Evolutionary conservation across 2,329 filamentous ascomycete species (phyloP).

Genomic region (Fusarium acutatum): DNA sequence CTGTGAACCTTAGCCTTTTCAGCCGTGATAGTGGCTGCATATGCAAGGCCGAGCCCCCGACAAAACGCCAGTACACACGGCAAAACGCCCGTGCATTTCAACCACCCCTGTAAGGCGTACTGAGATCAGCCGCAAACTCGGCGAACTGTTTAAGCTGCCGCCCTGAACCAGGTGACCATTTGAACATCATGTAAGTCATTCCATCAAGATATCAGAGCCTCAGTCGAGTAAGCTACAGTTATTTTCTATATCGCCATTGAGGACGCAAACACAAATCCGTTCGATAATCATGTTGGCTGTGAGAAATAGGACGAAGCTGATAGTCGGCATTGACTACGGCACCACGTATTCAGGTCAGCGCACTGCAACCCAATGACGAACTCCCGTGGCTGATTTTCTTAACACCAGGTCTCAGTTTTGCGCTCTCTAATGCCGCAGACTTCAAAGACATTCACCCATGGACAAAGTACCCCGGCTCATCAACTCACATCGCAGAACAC

Average conservation of each 20-base stretch:
- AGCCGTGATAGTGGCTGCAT: not conserved
- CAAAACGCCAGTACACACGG: not conserved
- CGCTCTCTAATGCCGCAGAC: not conserved
- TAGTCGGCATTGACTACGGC: not conserved
- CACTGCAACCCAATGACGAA: not conserved
- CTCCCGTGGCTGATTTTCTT: accelerated
- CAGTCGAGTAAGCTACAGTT: accelerated
- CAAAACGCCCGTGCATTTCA: not conserved
- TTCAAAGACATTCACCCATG: not conserved
- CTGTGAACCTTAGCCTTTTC: not conserved
- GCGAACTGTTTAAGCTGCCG: not conserved
- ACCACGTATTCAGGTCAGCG: not conserved
- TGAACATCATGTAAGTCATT: not conserved
- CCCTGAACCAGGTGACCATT: accelerated
- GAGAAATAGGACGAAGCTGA: not conserved
- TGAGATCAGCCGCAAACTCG: not conserved
- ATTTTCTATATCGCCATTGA: accelerated
- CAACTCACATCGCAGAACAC: not conserved
- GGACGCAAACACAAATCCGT: accelerated
- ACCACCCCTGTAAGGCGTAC: not conserved
- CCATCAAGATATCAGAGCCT: accelerated
- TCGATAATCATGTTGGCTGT: not conserved
- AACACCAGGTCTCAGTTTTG: not conserved
- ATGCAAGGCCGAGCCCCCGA: not conserved
- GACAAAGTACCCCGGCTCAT: not conserved